Base-by-base conservation (phyloP, 306 rosid species). In the Pyrus betulifolia region DNA sequence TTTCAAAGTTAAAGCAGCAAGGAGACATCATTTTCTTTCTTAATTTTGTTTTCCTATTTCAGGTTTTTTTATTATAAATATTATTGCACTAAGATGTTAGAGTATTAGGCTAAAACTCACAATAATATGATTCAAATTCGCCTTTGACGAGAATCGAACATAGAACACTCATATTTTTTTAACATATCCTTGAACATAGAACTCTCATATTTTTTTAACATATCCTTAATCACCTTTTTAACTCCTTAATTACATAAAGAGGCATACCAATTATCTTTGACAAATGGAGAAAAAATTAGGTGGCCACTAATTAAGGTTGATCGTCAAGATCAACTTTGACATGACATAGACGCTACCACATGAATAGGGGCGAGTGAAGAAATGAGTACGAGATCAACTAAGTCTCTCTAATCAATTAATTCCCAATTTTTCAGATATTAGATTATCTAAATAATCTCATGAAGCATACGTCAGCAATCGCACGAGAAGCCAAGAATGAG, bases 1-100 rank as follows among this genome's bases (percentile, higher is more conserved):
- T 69, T 62, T 35, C 51, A 59, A 61, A 62, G 71, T 42, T 69
- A 71, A 63, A 68, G 54, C 23, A 38, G 18, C 14, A 15, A 13
- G 73, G 78, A 59, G 25, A 58, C 71, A 70, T 76, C 75, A 57
- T 70, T 64, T 33, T 23, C 30, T 52, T 52, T 17, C 18, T 52
- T 60, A 63, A 63, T 11, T 38, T 52, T 19, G 6, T 19, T 59
- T 30, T 13, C 22, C 59, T 59, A 45, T 57, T 65, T 67, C 21
- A 60, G 9, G 14, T 11, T 60, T 35, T 33, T 33, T 33, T 15
- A 1, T 35, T 33, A 5, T 33, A 5, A 35, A 6, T 6, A 35
- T 35, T 1, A 35, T 35, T 35, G 2, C 40, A 6, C 8, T 35
- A 35, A 35, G 8, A 35, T 0, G 8, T 2, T 6, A 0, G 0